Percentiles rank a stretch among this genome's conserved stretches.
Conservation (phyloP, 2,329 filamentous ascomycete genomes). For the Fragosphaeria purpurea region DNA sequence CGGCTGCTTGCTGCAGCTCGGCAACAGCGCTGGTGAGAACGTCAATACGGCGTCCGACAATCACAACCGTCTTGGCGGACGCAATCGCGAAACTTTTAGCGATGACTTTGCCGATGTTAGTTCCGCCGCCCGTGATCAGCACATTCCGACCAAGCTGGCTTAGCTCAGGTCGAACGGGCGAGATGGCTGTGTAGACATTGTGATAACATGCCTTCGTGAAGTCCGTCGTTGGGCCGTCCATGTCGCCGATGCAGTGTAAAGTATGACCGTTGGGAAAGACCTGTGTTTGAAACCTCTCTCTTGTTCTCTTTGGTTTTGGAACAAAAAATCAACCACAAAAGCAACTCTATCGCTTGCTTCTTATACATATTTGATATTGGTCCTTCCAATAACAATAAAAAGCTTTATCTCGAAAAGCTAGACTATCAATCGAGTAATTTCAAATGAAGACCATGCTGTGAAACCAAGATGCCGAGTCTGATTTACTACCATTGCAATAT, state of each 20-base stretch:
- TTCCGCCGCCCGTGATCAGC: conserved; percentile 10
- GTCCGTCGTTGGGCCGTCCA: not conserved
- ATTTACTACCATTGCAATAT: no score
- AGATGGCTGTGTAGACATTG: conserved; percentile 27
- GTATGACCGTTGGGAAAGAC: not conserved
- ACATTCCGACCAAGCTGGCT: conserved; percentile 32
- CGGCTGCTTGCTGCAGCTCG: not conserved
- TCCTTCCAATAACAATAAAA: no score
- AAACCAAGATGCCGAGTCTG: no score
- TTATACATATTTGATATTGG: no score
- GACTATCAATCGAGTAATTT: no score
- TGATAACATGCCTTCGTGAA: conserved; percentile 18
- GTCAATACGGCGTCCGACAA: conserved; percentile 6
- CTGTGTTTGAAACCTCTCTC: not conserved
- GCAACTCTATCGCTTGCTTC: no score
- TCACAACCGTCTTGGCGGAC: conserved; percentile 5
- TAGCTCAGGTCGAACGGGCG: conserved; percentile 25
- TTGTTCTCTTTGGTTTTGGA: not conserved
- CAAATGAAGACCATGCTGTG: no score
- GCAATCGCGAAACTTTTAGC: conserved; percentile 7
- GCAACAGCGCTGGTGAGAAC: conserved; percentile 2
- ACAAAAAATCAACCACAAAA: no score
- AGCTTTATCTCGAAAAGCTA: no score
- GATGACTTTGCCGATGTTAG: conserved; percentile 10
- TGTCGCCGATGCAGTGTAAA: not conserved